Percentiles rank a stretch among this genome's conserved stretches.
These are phyloP conservation scores for Pochonia chlamydosporia DNA, from an alignment of 2,329 filamentous ascomycete genomes.

Conservation along the genomic window DNA sequence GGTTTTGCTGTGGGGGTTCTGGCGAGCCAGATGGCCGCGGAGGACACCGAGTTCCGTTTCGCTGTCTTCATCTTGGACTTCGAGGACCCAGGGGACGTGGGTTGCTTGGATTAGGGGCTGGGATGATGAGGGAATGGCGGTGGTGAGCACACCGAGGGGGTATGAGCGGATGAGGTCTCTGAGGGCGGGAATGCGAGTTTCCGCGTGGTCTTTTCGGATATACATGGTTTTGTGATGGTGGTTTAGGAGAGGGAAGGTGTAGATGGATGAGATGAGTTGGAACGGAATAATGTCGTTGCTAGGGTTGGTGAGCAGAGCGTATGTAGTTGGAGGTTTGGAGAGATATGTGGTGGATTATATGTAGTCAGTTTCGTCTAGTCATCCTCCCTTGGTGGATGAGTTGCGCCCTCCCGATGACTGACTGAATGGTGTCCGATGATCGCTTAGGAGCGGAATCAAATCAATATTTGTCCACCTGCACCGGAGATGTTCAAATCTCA, in stretches of 20 bases:
- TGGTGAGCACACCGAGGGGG: slow-evolving; percentile 58
- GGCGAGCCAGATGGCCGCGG: slow-evolving; percentile 55
- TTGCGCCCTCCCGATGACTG: no score
- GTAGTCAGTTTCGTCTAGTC: no score
- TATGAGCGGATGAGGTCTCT: slow-evolving; percentile 52
- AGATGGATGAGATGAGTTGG: not conserved
- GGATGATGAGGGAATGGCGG: slow-evolving; percentile 45
- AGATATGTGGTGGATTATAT: no score
- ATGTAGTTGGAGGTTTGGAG: no score
- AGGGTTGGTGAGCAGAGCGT: no score
- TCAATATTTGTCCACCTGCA: no score
- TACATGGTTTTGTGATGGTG: slow-evolving; percentile 41
- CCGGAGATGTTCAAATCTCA: no score
- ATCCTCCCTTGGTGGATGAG: no score
- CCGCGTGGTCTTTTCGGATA: slow-evolving; percentile 47
- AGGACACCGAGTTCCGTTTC: slow-evolving; percentile 38
- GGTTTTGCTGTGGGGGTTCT: slow-evolving; percentile 59
- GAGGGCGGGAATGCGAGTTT: slow-evolving; percentile 41
- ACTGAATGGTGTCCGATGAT: no score
- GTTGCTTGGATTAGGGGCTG: slow-evolving; percentile 50
- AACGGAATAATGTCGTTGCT: no score
- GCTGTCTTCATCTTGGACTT: slow-evolving; percentile 36
- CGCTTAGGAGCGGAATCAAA: no score
- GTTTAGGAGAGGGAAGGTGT: not conserved
- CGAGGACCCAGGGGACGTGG: slow-evolving; percentile 56